Evolutionary conservation across 2,329 filamentous ascomycete species (phyloP).

Genomic region (Pezicula neosporulosa): DNA sequence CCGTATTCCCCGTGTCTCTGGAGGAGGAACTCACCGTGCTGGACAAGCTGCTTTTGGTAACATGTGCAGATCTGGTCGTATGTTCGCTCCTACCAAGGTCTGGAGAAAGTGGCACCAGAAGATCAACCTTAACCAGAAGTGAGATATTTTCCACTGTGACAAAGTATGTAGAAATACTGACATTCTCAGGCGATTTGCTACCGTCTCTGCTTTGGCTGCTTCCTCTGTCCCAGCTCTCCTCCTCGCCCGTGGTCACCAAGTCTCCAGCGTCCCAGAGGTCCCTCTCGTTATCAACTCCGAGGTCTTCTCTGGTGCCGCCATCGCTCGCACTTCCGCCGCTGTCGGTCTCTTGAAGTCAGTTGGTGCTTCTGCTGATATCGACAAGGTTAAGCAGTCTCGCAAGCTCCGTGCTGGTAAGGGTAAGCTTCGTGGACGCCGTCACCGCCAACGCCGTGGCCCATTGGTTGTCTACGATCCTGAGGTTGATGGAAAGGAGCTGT

Average conservation of each 20-base stretch:
- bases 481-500: constrained; percentile 90
- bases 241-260: constrained; percentile 93
- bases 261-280: constrained; percentile 90
- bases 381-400: constrained; percentile 94
- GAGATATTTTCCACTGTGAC: constrained; percentile 26
- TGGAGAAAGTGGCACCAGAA: constrained; percentile 99
- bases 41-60: constrained; percentile 99
- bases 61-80: constrained; percentile 99
- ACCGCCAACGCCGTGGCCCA: constrained; percentile 96
- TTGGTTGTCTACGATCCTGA: constrained; percentile 97
- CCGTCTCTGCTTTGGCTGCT: constrained; percentile 93
- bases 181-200: constrained; percentile 79
- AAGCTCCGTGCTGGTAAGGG: constrained; percentile 99
- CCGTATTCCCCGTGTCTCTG: constrained; percentile 99
- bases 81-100: constrained; percentile 99
- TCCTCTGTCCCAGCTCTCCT: constrained; percentile 93
- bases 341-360: constrained; percentile 84
- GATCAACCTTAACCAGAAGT: constrained; percentile 99
- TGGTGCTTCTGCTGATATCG: constrained; percentile 84
- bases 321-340: constrained; percentile 87
- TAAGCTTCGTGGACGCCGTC: constrained; percentile 94
- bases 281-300: constrained; percentile 93
- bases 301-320: constrained; percentile 74
- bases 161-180: constrained; percentile 20
- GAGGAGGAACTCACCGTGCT: constrained; percentile 99